Conservation (phyloP, 495 filamentous ascomycete genomes). For the Ramalina intermedia region DNA sequence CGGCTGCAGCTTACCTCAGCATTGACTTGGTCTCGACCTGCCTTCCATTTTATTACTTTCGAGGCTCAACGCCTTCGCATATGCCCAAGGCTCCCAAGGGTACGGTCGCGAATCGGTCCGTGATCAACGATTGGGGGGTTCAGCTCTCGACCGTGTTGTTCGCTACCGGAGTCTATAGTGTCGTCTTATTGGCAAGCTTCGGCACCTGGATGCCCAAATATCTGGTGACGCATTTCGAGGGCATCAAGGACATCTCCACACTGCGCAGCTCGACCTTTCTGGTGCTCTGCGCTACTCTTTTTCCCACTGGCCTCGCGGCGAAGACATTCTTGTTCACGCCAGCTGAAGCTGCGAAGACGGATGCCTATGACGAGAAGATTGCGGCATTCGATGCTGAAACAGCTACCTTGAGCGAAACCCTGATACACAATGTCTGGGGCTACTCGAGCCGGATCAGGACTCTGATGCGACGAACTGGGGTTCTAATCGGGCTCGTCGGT, state of each 20-base stretch:
- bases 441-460: slow-evolving; percentile 49
- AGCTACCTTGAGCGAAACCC: slow-evolving; percentile 42
- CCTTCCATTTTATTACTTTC: slow-evolving; percentile 57
- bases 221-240: slow-evolving; percentile 55
- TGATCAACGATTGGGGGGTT: slow-evolving; percentile 51
- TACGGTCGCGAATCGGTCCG: slow-evolving; percentile 46
- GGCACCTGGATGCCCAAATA: slow-evolving; percentile 49
- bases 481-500: slow-evolving; percentile 40
- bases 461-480: slow-evolving; percentile 45
- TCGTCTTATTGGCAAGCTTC: slow-evolving; percentile 48
- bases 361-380: slow-evolving; percentile 20
- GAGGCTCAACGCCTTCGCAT: slow-evolving; percentile 47
- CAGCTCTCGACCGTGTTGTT: slow-evolving; percentile 48
- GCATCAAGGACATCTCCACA: slow-evolving; percentile 45
- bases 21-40: slow-evolving; percentile 53
- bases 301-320: slow-evolving; percentile 55
- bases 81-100: slow-evolving; percentile 29
- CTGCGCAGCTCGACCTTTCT: slow-evolving; percentile 39
- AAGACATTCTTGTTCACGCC: slow-evolving; percentile 64
- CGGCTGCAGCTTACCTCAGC: slow-evolving; percentile 38
- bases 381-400: slow-evolving; percentile 36
- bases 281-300: slow-evolving; percentile 34
- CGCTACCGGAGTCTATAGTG: slow-evolving; percentile 51
- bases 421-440: slow-evolving; percentile 46
- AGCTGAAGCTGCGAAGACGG: slow-evolving; percentile 32